Percentiles rank a stretch among this genome's conserved stretches.
phyloP scores from a whole-genome alignment of 306 rosid genomes.

The Quercus robur region DNA sequence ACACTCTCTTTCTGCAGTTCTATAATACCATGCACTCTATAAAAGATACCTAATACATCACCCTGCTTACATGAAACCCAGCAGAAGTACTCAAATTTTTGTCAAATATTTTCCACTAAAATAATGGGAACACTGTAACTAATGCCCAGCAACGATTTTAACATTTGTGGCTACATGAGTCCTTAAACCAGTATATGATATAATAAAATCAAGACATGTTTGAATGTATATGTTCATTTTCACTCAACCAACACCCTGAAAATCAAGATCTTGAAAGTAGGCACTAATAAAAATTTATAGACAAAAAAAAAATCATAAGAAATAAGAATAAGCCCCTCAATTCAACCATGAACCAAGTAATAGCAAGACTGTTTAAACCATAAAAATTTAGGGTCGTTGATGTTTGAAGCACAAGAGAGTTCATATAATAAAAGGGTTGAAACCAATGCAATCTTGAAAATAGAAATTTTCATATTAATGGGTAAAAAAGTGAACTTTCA shows the following conservation, averaged over 20 bases:
- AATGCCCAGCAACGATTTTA: neutral
- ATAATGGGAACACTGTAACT: neutral
- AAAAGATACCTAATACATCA: neutral
- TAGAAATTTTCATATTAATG: neutral
- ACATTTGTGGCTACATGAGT: neutral
- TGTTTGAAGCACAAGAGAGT: too few relatives aligned
- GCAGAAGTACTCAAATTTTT: neutral
- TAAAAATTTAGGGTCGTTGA: too few relatives aligned
- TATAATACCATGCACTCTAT: neutral
- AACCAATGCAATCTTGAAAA: too few relatives aligned
- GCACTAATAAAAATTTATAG: neutral
- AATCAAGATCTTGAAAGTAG: neutral
- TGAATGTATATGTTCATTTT: neutral
- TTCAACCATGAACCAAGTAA: neutral
- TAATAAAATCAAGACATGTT: neutral
- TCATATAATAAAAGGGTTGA: too few relatives aligned
- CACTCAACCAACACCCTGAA: neutral
- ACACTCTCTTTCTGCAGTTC: neutral
- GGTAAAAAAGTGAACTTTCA: neutral
- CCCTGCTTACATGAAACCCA: neutral
- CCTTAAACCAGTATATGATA: neutral
- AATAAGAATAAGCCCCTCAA: neutral
- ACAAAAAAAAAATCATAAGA: neutral
- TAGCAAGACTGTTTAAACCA: too few relatives aligned
- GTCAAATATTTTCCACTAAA: neutral